Evolutionary conservation across 2,329 filamentous ascomycete genomes (phyloP).

Genomic region (Neurospora crassa): DNA sequence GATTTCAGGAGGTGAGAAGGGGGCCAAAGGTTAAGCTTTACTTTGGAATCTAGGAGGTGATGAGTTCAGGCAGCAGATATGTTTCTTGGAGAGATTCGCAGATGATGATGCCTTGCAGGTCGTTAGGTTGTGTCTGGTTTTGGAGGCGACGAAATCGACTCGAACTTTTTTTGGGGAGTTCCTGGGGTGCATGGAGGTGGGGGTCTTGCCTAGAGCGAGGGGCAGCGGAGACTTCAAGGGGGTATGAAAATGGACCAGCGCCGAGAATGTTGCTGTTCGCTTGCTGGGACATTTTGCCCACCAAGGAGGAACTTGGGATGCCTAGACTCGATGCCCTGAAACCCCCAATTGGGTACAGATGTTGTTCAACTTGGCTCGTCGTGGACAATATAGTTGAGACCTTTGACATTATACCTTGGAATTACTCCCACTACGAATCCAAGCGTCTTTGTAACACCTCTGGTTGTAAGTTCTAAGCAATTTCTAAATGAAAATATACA

Average conservation of each 20-base stretch:
- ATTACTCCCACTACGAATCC: too few relatives aligned
- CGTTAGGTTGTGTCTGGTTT: background rate
- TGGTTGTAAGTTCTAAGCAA: too few relatives aligned
- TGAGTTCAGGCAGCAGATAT: background rate
- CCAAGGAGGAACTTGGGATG: background rate
- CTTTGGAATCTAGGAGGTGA: background rate
- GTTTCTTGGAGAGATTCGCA: background rate
- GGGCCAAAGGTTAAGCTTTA: background rate
- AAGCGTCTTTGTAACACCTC: too few relatives aligned
- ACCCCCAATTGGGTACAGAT: background rate
- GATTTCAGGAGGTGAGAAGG: background rate
- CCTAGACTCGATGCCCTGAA: background rate
- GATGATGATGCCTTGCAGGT: background rate
- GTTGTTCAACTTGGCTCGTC: background rate
- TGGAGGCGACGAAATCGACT: background rate
- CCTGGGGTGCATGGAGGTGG: background rate
- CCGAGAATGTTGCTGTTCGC: background rate
- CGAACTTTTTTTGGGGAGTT: background rate
- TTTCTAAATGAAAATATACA: too few relatives aligned
- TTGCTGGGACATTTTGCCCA: background rate
- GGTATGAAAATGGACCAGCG: background rate
- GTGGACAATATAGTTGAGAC: too few relatives aligned
- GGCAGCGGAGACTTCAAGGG: background rate
- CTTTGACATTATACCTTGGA: too few relatives aligned
- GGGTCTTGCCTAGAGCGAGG: background rate